Evolutionary conservation across 139 green algal species (phyloP).

Genomic region (Tetradesmus obliquus): DNA sequence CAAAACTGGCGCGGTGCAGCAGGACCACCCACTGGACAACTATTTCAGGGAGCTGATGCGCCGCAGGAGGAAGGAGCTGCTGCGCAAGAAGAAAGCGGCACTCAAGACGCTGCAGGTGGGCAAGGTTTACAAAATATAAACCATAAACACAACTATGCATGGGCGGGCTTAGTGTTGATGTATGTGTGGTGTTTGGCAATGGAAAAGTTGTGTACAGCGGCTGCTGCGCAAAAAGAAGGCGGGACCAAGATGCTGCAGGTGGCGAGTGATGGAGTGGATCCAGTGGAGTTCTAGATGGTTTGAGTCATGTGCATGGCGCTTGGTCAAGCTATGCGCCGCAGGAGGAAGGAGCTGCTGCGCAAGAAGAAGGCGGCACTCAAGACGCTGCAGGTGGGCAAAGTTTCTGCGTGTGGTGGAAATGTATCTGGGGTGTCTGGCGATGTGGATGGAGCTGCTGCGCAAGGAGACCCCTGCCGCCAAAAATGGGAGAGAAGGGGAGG

Average conservation of each 20-base stretch:
- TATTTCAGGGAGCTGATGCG: conserved; percentile 79
- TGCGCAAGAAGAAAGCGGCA: conserved; percentile 34
- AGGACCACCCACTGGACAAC: conserved; percentile 73
- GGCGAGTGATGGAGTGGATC: too few species aligned
- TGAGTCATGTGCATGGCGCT: too few species aligned
- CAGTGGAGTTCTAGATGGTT: too few species aligned
- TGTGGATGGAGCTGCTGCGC: too few species aligned
- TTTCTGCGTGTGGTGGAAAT: too few species aligned
- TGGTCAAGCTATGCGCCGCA: conserved; percentile 8
- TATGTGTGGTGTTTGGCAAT: too few species aligned
- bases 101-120: conserved; percentile 44
- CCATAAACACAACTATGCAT: background rate
- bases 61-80: conserved; percentile 57
- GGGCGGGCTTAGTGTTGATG: too few species aligned
- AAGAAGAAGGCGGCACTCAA: conserved; percentile 32
- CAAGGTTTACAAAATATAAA: background rate
- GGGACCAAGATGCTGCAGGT: background rate
- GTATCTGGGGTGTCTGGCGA: too few species aligned
- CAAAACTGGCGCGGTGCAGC: conserved; percentile 45
- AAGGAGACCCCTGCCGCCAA: too few species aligned
- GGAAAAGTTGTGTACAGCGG: too few species aligned
- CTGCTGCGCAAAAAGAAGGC: too few species aligned
- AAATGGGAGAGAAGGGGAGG: too few species aligned
- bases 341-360: conserved; percentile 56
- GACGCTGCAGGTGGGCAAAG: conserved; percentile 28